Conservation (phyloP, 768 basidiomycete genomes). For the Panaeolus papilionaceus region DNA sequence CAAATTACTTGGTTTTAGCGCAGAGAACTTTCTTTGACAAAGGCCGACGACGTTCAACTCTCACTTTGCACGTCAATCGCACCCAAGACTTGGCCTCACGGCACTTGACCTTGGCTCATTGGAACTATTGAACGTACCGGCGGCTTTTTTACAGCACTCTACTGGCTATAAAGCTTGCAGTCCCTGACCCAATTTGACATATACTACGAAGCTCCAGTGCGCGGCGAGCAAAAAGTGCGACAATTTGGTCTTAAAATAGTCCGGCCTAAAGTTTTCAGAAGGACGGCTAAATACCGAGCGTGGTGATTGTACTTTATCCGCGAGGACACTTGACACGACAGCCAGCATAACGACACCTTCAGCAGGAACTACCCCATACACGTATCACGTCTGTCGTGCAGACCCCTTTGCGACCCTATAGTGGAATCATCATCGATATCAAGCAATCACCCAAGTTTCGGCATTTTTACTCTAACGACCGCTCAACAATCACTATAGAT, state of each 20-base stretch:
- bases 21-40: background rate
- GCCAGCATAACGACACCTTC: constrained; percentile 11
- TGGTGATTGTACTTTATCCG: constrained; percentile 8
- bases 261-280: background rate
- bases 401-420: constrained; percentile 5
- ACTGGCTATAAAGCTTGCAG: too few species aligned
- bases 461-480: constrained; percentile 5
- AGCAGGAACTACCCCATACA: background rate
- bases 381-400: constrained; percentile 6
- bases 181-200: too few species aligned
- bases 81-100: background rate
- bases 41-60: background rate
- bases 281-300: constrained; percentile 9
- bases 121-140: background rate
- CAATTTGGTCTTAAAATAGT: constrained; percentile 1
- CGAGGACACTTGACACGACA: constrained; percentile 3
- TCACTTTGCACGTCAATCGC: background rate
- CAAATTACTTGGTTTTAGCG: background rate
- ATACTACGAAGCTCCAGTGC: too few species aligned
- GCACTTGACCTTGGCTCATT: background rate
- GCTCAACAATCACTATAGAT: background rate
- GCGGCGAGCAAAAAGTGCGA: too few species aligned
- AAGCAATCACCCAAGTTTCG: background rate
- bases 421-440: constrained; percentile 11
- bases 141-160: background rate